These are phyloP conservation scores for Logfia minima DNA, from an alignment of 129 eudicot species.

Conservation along the genomic window DNA sequence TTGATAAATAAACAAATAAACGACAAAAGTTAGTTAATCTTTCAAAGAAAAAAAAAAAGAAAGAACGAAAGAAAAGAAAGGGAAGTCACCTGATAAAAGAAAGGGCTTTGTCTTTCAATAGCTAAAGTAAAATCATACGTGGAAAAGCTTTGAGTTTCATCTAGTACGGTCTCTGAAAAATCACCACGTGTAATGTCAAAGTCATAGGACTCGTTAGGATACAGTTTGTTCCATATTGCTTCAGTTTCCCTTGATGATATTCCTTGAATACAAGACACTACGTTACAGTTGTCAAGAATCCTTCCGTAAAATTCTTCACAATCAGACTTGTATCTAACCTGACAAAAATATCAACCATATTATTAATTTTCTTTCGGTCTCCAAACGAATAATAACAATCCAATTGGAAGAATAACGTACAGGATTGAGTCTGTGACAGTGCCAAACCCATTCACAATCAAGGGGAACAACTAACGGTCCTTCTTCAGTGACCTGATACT, in stretches of 20 bases:
- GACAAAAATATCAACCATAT: constrained; percentile 14
- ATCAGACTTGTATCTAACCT: constrained; percentile 83
- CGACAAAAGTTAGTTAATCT: too few species aligned
- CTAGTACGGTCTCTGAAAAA: constrained; percentile 17
- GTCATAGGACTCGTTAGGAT: constrained; percentile 70
- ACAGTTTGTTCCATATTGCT: constrained; percentile 63
- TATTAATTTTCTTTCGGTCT: constrained; percentile 8
- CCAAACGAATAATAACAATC: neutral
- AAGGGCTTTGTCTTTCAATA: constrained; percentile 76
- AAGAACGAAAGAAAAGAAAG: neutral
- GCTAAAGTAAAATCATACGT: constrained; percentile 77
- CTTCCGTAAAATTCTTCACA: constrained; percentile 80
- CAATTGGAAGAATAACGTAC: constrained; percentile 44
- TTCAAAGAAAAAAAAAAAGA: too few species aligned
- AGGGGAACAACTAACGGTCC: constrained; percentile 96
- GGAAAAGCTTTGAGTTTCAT: constrained; percentile 47
- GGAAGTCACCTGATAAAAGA: constrained; percentile 74
- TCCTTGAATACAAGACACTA: constrained; percentile 68
- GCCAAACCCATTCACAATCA: constrained; percentile 99
- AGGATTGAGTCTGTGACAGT: constrained; percentile 97
- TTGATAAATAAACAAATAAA: constrained; percentile 16
- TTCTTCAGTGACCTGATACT: constrained; percentile 54
- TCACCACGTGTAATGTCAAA: constrained; percentile 45
- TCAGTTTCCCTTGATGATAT: constrained; percentile 55
- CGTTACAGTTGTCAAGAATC: constrained; percentile 66